Evolutionary conservation across 2,329 filamentous ascomycete species (phyloP), one percentile per base, ranked within the genome.

Genomic region (Karstenula rhodostoma): DNA sequence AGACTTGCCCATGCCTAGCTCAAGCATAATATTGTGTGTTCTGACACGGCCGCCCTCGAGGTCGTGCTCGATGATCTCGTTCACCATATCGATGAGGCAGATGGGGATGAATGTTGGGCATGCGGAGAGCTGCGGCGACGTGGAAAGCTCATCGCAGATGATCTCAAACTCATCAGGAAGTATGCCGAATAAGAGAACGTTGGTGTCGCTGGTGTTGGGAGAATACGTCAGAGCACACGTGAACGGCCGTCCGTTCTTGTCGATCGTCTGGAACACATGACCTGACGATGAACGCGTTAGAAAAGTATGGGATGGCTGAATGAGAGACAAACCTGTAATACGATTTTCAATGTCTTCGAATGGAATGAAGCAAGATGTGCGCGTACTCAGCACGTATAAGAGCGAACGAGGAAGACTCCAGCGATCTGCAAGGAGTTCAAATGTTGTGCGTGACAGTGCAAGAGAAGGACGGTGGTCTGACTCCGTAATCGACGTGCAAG

Each of bases 221-320:
- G 19, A 29, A 23, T 59, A 32, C 8, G 40, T 29, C 33, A 54
- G 19, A 32, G 50, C 57, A 32, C 40, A 47, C 13, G 40, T 37
- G 35, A 59, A 55, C 7, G 57, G 40, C 22, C 37, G 57, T 12
- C 57, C 40, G 8, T 40, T 33, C 19, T 22, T 54, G 29, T 59
- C 57, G 17, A 37, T 49, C 17, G 57, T 59, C 33, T 59, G 57
- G 32, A 59, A 55, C 3, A 49, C 19, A 40, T 59, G 40, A 3
- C 49, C 56, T 58, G 19, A 19, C 29, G n/a, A 22, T 13, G n/a
- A 37, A n/a, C 17, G 9, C 7, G 13, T 40, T 22, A 44, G 47
- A 32, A 22, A 48, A 22, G 17, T 23, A 19, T 27, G 32, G 17
- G 27, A 17, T 33, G 17, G 6, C 4, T 27, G 7, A 7, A 22